phyloP scores from a whole-genome alignment of 495 filamentous ascomycete genomes.

The Daldinia grandis region DNA sequence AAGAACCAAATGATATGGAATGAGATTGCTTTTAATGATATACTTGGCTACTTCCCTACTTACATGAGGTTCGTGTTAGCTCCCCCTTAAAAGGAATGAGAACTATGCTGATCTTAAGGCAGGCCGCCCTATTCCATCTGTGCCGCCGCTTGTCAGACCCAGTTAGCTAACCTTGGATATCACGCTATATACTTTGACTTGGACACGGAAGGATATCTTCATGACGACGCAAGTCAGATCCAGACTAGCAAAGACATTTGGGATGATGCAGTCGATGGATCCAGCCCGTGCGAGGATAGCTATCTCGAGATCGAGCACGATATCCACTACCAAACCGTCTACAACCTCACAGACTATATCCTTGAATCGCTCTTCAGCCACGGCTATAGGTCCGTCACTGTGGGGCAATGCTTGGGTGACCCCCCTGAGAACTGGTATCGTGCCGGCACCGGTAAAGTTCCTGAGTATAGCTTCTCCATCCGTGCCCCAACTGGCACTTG shows the following conservation, averaged over 20 bases:
- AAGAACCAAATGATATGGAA: slow-evolving; percentile 77
- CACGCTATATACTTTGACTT: slow-evolving; percentile 79
- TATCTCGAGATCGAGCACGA: slow-evolving; percentile 82
- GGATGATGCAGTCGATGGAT: slow-evolving; percentile 61
- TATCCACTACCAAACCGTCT: slow-evolving; percentile 77
- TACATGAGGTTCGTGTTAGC: slow-evolving; percentile 69
- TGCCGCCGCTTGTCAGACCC: slow-evolving; percentile 64
- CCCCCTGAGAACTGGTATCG: slow-evolving; percentile 77
- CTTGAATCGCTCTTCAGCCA: slow-evolving; percentile 63
- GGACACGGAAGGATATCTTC: slow-evolving; percentile 80
- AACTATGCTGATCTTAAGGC: slow-evolving; percentile 20
- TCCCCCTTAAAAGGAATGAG: background rate
- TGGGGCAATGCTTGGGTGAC: slow-evolving; percentile 79
- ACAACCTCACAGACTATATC: slow-evolving; percentile 80
- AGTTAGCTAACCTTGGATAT: slow-evolving; percentile 74
- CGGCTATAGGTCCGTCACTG: slow-evolving; percentile 73
- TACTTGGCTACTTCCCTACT: slow-evolving; percentile 81
- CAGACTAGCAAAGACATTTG: slow-evolving; percentile 79
- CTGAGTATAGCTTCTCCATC: slow-evolving; percentile 36
- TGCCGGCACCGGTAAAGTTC: slow-evolving; percentile 40
- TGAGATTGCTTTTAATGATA: slow-evolving; percentile 80
- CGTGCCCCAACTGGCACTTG: slow-evolving; percentile 40
- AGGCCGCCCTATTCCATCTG: slow-evolving; percentile 81
- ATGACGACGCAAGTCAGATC: slow-evolving; percentile 66
- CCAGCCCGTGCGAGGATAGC: slow-evolving; percentile 53